Base-by-base conservation (phyloP, 805 yeast species). In the Saccharomyces paradoxus region DNA sequence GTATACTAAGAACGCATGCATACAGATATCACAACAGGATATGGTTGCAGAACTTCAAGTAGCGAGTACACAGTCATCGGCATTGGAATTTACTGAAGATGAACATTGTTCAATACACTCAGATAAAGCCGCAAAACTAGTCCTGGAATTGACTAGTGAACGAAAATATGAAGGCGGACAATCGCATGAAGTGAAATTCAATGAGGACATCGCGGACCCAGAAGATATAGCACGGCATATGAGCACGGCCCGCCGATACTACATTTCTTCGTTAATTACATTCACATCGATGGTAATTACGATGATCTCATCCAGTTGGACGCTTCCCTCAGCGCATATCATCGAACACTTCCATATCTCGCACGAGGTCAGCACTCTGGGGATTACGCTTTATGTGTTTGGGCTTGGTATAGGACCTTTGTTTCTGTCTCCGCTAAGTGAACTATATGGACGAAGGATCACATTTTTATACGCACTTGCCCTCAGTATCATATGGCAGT, bases 371-470 rank as follows among this genome's bases (percentile, higher is more conserved):
- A 69, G 76, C 48, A 73, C 84, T 0, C 69, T 84, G 58, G 79
- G 81, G 29, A 83, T 86, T 3, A 79, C 87, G 0, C 76, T 86
- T 37, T 83, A 81, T 73, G 77, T 86, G n/a, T 74, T 84, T 60
- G 88, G 89, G 1, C 76, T 87, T 77, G 89, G 88, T 0, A 57
- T 81, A 22, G 86, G 86, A 12, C 89, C 90, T 1, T 68, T 86
- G 50, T 61, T 85, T 31, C 72, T 83, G 55, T 85, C 88, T 1
- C 91, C 91, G 1, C 62, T 86, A 12, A 80, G 86, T 48, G 92
- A 86, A 63, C 73, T 82, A 56, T 77, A 79, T 57, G 92, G 91
- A 2, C 71, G 91, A 46, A 73, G 76, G 55, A 65, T 76, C 3
- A 85, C 87, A 4, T 76, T 83, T 55, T 77, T 85, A n/a, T 77